These are phyloP conservation scores for Yarrowia sp. DNA, from an alignment of 805 yeast species.

Conservation along the genomic window DNA sequence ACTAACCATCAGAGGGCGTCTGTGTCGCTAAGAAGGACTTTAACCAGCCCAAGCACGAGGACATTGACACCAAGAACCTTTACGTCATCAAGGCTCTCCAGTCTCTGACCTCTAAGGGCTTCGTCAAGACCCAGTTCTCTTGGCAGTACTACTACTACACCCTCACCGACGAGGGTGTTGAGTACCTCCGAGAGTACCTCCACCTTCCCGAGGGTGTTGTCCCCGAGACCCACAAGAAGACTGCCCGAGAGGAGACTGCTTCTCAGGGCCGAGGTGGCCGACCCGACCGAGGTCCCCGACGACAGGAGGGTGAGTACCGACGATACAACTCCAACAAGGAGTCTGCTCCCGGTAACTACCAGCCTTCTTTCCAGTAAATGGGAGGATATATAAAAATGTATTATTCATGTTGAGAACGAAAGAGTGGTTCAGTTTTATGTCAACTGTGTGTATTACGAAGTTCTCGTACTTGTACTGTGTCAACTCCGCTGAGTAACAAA, in stretches of 20 bases:
- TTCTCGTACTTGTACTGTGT: no score
- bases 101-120: slow-evolving; percentile 98
- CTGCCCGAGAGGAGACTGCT: slow-evolving; percentile 71
- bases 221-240: slow-evolving; percentile 97
- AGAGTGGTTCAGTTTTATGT: no score
- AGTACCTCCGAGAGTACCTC: slow-evolving; percentile 95
- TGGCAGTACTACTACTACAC: slow-evolving; percentile 99
- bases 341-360: slow-evolving; percentile 37
- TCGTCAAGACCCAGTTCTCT: slow-evolving; percentile 99
- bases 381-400: slow-evolving; percentile 19
- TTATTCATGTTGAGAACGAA: slow-evolving; percentile 3
- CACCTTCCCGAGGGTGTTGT: slow-evolving; percentile 98
- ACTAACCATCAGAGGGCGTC: slow-evolving; percentile 69
- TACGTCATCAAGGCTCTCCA: slow-evolving; percentile 98
- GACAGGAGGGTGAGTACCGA: slow-evolving; percentile 56
- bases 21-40: slow-evolving; percentile 99
- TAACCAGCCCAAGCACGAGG: slow-evolving; percentile 97
- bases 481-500: no score
- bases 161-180: slow-evolving; percentile 99
- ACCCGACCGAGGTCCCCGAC: slow-evolving; percentile 51
- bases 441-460: no score
- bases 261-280: slow-evolving; percentile 38
- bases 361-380: slow-evolving; percentile 39
- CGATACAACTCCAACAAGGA: slow-evolving; percentile 55
- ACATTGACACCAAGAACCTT: slow-evolving; percentile 96